Conservation (phyloP, 768 basidiomycete genomes). For the Calocybe cyanea region DNA sequence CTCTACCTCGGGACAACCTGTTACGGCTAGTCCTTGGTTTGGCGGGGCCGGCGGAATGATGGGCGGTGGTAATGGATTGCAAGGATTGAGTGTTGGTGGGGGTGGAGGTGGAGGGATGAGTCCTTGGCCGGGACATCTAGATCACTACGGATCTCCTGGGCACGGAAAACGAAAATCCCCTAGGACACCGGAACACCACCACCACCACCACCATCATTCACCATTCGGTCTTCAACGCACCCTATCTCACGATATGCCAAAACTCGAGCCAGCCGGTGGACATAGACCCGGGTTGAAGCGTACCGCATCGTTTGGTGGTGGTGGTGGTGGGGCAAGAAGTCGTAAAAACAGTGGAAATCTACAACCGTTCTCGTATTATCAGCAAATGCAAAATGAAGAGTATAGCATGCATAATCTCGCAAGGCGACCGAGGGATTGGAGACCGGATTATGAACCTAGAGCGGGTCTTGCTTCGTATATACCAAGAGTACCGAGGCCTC, state of each 20-base stretch:
- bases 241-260: conserved; percentile 12
- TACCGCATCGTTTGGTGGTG: conserved; percentile 6
- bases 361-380: conserved; percentile 20
- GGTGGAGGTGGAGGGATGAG: neutral
- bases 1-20: conserved; percentile 17
- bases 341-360: conserved; percentile 4
- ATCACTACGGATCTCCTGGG: neutral
- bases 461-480: conserved; percentile 23
- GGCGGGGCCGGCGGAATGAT: conserved; percentile 12
- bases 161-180: neutral
- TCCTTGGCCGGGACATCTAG: neutral
- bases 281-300: conserved; percentile 16
- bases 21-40: conserved; percentile 20
- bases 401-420: conserved; percentile 33
- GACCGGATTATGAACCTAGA: conserved; percentile 33
- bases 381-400: conserved; percentile 15
- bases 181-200: neutral
- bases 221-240: conserved; percentile 14
- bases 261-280: neutral
- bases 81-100: conserved; percentile 10
- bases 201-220: neutral
- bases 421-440: conserved; percentile 39
- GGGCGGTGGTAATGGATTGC: conserved; percentile 12
- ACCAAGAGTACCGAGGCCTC: conserved; percentile 22
- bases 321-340: neutral